A percentile compares a stretch with the other conserved stretches of the same genome.
Conservation (phyloP, 164 flowering plant genomes). For the Kalanchoe fedtschenkoi region DNA sequence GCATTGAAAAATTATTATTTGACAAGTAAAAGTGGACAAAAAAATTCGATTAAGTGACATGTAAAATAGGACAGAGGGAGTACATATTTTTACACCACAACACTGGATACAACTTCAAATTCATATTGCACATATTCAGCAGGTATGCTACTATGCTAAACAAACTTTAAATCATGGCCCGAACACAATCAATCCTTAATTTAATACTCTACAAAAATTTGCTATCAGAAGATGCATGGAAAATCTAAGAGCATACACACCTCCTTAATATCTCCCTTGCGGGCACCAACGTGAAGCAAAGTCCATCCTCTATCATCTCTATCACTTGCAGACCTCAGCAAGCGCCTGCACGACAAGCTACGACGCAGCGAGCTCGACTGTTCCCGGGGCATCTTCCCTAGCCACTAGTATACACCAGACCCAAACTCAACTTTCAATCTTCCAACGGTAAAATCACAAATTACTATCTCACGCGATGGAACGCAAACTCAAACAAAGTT, state of each 20-base stretch:
- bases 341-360: constrained; percentile 37
- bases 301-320: constrained; percentile 97
- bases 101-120: no score
- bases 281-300: constrained; percentile 67
- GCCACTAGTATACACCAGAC: neutral
- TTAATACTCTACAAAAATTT: neutral
- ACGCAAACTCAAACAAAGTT: neutral
- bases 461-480: neutral
- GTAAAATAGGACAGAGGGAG: no score
- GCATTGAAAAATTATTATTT: no score
- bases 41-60: no score
- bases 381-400: constrained; percentile 26
- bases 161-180: neutral
- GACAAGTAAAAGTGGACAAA: no score
- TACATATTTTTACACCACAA: no score
- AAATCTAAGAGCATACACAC: constrained; percentile 16
- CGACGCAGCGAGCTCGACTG: constrained; percentile 20
- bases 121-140: no score
- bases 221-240: neutral
- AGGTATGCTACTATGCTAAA: no score
- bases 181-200: neutral
- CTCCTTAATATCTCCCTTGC: constrained; percentile 77
- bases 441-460: neutral
- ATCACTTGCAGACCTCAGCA: constrained; percentile 27
- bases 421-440: neutral